Evolutionary conservation across 2,329 filamentous ascomycete species (phyloP).

Genomic region (Penicillium decumbens): DNA sequence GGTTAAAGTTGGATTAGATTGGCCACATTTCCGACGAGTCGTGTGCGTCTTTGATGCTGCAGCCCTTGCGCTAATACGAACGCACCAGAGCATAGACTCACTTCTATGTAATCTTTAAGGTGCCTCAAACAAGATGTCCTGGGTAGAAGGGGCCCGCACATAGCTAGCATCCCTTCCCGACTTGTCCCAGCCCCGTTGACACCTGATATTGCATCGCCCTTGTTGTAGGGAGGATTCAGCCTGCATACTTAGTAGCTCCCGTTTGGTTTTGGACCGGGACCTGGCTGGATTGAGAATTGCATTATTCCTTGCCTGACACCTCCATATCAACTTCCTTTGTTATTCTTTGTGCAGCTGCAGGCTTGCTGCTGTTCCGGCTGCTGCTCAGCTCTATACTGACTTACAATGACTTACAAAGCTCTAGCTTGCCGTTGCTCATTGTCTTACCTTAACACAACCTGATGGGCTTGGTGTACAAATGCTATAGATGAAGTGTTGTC

Average conservation of each 20-base stretch:
- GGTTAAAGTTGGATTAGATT: slow-evolving; percentile 14
- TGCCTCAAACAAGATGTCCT: neutral
- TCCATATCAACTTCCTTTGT: slow-evolving; percentile 4
- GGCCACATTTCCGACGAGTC: slow-evolving; percentile 8
- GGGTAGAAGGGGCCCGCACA: neutral
- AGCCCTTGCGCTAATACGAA: slow-evolving; percentile 6
- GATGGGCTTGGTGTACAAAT: neutral
- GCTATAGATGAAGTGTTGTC: neutral
- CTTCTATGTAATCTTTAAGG: neutral
- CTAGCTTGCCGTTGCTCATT: neutral
- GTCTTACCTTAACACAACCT: neutral
- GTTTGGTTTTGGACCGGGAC: slow-evolving; percentile 9
- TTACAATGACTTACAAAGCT: neutral
- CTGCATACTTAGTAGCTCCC: slow-evolving; percentile 2
- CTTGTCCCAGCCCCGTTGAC: neutral
- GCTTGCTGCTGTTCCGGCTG: neutral
- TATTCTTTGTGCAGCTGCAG: neutral
- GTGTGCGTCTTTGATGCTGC: slow-evolving; percentile 8
- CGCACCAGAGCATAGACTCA: neutral
- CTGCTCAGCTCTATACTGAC: neutral
- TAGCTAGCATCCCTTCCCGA: neutral
- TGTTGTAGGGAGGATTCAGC: slow-evolving; percentile 2
- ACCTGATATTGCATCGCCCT: slow-evolving; percentile 1
- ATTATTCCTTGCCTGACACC: slow-evolving; percentile 6
- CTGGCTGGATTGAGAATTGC: slow-evolving; percentile 11